Evolutionary conservation across 495 filamentous ascomycete genomes (phyloP).

Genomic region (Daldinia decipiens): DNA sequence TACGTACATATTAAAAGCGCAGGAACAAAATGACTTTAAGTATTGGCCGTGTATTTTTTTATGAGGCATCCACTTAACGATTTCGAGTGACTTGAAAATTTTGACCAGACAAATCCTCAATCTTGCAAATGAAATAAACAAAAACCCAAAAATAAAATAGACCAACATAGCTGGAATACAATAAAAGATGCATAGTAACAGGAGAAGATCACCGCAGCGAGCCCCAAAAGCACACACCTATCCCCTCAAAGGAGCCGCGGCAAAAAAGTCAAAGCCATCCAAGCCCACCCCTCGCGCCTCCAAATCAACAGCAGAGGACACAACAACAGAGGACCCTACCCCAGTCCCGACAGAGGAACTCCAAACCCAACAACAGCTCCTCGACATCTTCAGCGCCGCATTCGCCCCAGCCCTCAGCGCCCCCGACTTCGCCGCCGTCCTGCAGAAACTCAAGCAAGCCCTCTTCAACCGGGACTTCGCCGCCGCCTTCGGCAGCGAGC

Average conservation of each 20-base stretch:
- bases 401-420: conserved; percentile 60
- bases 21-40: not conserved
- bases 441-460: conserved; percentile 85
- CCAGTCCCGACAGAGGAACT: conserved; percentile 19
- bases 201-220: not conserved
- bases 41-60: not conserved
- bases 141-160: not conserved
- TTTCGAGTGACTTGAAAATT: not conserved
- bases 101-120: not conserved
- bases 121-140: not conserved
- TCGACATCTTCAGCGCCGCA: conserved; percentile 78
- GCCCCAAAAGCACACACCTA: not conserved
- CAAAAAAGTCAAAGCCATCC: conserved; percentile 31
- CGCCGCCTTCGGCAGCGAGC: conserved; percentile 75
- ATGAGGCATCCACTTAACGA: conserved; percentile 3
- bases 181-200: not conserved
- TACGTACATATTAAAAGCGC: not conserved
- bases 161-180: not conserved
- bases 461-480: conserved; percentile 87
- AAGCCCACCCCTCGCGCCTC: conserved; percentile 17
- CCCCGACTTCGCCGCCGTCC: conserved; percentile 52
- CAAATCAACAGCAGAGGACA: not conserved
- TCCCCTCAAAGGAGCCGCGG: conserved; percentile 6
- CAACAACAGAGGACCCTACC: conserved; percentile 45
- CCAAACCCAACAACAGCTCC: conserved; percentile 73